Conservation (phyloP, 371 early-diverging fungal species). For the Mucor plumbeus region DNA sequence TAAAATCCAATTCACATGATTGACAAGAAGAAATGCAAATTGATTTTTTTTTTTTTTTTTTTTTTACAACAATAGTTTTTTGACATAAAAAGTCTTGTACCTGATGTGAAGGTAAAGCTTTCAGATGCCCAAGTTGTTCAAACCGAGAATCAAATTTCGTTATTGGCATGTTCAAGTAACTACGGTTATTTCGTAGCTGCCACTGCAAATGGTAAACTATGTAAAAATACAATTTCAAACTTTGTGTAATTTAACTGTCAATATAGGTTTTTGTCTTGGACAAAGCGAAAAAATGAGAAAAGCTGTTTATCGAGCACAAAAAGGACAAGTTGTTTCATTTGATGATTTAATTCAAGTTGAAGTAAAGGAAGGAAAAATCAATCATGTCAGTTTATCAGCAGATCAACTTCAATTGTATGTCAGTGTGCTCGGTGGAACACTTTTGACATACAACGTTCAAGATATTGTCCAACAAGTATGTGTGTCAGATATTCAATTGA, state of each 20-base stretch:
- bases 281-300: slow-evolving; percentile 32
- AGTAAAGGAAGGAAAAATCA: slow-evolving; percentile 31
- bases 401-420: slow-evolving; percentile 40
- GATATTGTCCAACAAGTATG: slow-evolving; percentile 42
- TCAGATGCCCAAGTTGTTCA: slow-evolving; percentile 32
- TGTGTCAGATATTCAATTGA: too few species aligned
- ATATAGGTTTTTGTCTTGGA: slow-evolving; percentile 44
- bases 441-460: slow-evolving; percentile 40
- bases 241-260: neutral
- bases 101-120: slow-evolving; percentile 46
- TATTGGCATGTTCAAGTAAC: slow-evolving; percentile 44
- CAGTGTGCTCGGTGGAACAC: slow-evolving; percentile 28
- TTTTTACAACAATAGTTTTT: slow-evolving; percentile 33
- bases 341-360: slow-evolving; percentile 16
- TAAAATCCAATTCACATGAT: neutral
- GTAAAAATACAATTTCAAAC: too few species aligned
- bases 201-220: slow-evolving; percentile 26
- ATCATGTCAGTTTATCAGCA: slow-evolving; percentile 38
- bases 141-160: slow-evolving; percentile 21
- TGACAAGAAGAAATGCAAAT: neutral
- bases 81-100: slow-evolving; percentile 40
- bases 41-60: neutral
- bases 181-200: slow-evolving; percentile 51
- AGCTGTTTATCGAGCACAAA: slow-evolving; percentile 25
- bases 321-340: slow-evolving; percentile 24